Base-by-base conservation (phyloP, 345 rosid genomes). In the Dipteronia sinensis region DNA sequence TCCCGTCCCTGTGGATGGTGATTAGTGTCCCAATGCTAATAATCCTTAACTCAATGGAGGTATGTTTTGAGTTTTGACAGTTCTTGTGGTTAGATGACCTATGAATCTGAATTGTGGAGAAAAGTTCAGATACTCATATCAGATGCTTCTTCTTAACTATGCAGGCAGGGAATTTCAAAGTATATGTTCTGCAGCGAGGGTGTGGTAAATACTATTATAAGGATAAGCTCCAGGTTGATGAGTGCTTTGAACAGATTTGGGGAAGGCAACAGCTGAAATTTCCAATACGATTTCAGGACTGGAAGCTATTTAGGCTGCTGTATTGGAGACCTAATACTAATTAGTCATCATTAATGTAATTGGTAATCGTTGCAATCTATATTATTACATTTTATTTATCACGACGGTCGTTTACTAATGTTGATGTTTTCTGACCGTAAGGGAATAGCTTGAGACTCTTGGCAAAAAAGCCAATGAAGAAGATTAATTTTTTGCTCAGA, bases 1-100 rank as follows among this genome's bases (percentile, higher is more conserved):
- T 73, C 72, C 42, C 22, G 77, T 83, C 47, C 67, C 78, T 27
- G 83, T 74, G 68, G 93, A 88, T 12, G 71, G 74, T 65, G 83
- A 81, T 12, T 89, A 83, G 75, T n/a, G 11, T 15, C 13, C 47
- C 49, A 55, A 51, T 51, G 66, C 56, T 62, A 42, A 63, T 65
- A 12, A 42, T 42, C 17, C n/a, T 29, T 10, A 23, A 74, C 72
- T 67, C 23, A 38, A 6, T 65, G 69, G 49, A 31, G 71, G 77
- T 75, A 65, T 11, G 61, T 34, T 20, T 65, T 75, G 65, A 31
- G 61, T 34, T 20, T 65, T 75, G 65, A 31, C 47, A 8, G 53
- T 20, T 46, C 42, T 17, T 20, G 63, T n/a, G 47, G 62, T 38
- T 23, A 51, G 58, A 67, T 47, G 70, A 27, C 16, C 19, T 44